Base-by-base conservation (phyloP, 495 filamentous ascomycete genomes). In the Hypoxylon rickii region DNA sequence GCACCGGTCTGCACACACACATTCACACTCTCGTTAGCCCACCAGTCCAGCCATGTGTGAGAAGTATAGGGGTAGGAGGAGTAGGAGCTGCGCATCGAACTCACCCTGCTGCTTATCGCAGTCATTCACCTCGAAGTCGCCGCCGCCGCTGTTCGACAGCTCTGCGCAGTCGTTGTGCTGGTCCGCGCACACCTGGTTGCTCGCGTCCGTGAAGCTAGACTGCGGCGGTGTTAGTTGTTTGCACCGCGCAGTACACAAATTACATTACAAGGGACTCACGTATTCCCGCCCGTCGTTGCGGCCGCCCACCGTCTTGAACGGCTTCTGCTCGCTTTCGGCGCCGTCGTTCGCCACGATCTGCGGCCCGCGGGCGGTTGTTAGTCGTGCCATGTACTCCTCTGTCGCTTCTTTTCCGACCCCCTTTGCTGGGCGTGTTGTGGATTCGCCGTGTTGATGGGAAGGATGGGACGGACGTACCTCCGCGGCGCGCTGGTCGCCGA, bases 161-260 rank as follows among this genome's bases (percentile, higher is more conserved):
- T 71, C 44, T 16, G 70, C 69, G 37, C 74, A 77, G 22, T 38
- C 44, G 45, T 77, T 76, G 56, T 75, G 67, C 41, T 75, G 73
- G 44, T 73, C 70, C 48, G 71, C 69, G 61, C 74, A 76, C 1
- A 70, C 69, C 7, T 68, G 49, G 19, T 65, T 70, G 1, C 61
- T 55, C 6, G 78, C 76, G 15, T 66, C 63, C n/a, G 53, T 20
- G 65, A 75, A 78, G 43, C 73, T 68, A 36, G 55, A 45, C 77
- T 80, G 31, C 32, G 32, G 5, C n/a, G 3, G 12, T 7, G 7
- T 34, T 34, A 34, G 7, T 8, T 13, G 15, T 3, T 38, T 38
- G 34, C 7, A 5, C 3, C 15, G 5, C 15, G 13, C n/a, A 16
- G 18, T 6, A 18, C 13, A 6, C 15, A 18, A n/a, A 16, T 17